A percentile compares a stretch with the other conserved stretches of the same genome.
Conservation (phyloP, 2,329 filamentous ascomycete genomes). For the Aspergillus brunneoviolaceus region DNA sequence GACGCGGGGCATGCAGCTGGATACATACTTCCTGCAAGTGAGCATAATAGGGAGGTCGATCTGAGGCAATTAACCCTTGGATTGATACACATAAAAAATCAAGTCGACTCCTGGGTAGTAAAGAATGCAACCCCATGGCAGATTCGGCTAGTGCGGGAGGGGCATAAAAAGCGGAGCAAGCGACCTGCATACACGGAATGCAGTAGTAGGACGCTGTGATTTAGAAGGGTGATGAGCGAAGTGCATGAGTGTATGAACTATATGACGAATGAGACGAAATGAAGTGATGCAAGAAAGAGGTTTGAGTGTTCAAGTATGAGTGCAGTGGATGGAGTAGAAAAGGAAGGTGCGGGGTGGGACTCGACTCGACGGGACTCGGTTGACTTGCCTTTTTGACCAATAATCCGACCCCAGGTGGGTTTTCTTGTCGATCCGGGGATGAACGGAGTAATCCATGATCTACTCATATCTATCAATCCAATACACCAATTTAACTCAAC, state of each 20-base stretch:
- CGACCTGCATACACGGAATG: not conserved
- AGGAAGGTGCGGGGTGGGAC: not conserved
- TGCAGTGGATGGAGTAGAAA: not conserved
- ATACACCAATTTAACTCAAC: not conserved
- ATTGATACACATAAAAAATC: not conserved
- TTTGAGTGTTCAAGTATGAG: too few species aligned
- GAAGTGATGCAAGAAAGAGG: not conserved
- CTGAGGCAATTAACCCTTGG: constrained; percentile 9
- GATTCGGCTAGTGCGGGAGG: not conserved
- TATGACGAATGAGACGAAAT: not conserved
- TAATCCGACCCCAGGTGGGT: not conserved
- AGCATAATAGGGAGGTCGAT: constrained; percentile 12
- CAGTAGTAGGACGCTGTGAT: not conserved
- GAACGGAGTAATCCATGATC: not conserved
- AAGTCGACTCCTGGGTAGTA: not conserved
- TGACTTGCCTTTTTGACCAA: not conserved
- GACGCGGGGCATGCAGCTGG: constrained; percentile 6
- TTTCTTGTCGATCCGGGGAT: not conserved
- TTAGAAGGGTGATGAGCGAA: not conserved
- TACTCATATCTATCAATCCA: not conserved
- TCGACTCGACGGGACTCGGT: not conserved
- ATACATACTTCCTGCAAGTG: not conserved
- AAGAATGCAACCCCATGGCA: not conserved
- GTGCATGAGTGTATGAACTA: not conserved
- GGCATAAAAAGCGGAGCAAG: not conserved